Percentiles rank a stretch among this genome's conserved stretches.
Conservation (phyloP, 306 rosid species). For the Pyrus communis region DNA sequence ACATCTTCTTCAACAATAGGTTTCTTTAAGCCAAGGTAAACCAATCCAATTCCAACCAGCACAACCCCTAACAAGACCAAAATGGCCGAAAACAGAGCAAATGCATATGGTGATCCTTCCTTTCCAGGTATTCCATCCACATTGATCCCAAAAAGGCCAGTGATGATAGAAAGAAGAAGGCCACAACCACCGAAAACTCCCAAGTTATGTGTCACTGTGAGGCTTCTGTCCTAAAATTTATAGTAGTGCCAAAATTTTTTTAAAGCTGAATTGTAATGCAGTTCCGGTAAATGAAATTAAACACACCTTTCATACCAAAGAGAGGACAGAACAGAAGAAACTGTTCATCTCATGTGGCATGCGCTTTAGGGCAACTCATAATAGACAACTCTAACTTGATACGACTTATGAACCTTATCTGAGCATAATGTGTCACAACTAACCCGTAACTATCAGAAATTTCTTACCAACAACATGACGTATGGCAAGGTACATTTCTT, state of each 20-base stretch:
- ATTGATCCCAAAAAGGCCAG: slow-evolving; percentile 67
- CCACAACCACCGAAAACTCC: slow-evolving; percentile 56
- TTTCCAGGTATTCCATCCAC: slow-evolving; percentile 64
- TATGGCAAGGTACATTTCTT: no score
- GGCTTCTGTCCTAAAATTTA: slow-evolving; percentile 59
- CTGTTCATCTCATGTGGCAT: no score
- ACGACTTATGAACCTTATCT: no score
- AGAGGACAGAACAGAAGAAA: no score
- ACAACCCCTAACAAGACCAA: slow-evolving; percentile 31
- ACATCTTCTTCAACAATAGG: slow-evolving; percentile 45
- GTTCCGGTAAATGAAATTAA: background rate
- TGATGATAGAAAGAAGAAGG: slow-evolving; percentile 47
- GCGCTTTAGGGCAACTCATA: no score
- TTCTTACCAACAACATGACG: no score
- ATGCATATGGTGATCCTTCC: slow-evolving; percentile 39
- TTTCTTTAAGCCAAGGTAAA: slow-evolving; percentile 49
- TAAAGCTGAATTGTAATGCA: background rate
- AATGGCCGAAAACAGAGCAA: slow-evolving; percentile 46
- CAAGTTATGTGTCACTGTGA: slow-evolving; percentile 52
- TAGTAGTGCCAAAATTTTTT: background rate
- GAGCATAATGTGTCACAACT: background rate
- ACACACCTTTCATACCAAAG: no score
- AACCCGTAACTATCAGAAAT: no score
- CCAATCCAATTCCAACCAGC: slow-evolving; percentile 39
- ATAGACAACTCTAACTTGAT: no score